These are phyloP conservation scores for Candida adriatica DNA, from an alignment of 805 yeast genomes.

Conservation along the genomic window DNA sequence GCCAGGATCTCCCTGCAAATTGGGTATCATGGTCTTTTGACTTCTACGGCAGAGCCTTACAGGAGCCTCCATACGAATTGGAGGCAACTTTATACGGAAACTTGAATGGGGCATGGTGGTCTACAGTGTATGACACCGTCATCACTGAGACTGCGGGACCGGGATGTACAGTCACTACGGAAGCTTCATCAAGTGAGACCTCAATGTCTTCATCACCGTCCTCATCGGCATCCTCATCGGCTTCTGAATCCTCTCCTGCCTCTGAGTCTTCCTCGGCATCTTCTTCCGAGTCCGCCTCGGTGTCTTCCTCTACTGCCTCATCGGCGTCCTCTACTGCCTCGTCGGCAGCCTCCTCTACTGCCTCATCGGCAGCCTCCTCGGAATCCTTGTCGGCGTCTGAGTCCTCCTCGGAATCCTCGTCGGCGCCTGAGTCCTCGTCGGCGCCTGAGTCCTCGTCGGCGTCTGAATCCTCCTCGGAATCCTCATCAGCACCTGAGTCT, in stretches of 20 bases:
- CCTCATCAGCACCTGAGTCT: not conserved
- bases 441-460: not conserved
- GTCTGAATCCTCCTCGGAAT: not conserved
- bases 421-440: not conserved
- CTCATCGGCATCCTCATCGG: too few relatives aligned
- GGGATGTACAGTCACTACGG: not conserved
- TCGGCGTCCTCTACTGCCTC: not conserved
- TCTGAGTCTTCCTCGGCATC: too few relatives aligned
- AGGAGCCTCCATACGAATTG: conserved; percentile 1
- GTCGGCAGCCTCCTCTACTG: conserved; percentile 1
- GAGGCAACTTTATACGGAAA: conserved; percentile 1
- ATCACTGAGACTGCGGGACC: conserved; percentile 1
- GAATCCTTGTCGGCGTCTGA: not conserved
- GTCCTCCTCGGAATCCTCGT: conserved; percentile 1
- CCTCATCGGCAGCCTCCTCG: conserved; percentile 1
- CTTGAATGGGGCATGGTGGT: not conserved
- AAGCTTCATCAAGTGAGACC: too few relatives aligned
- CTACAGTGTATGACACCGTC: not conserved
- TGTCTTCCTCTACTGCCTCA: conserved; percentile 1
- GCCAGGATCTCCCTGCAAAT: conserved; percentile 1
- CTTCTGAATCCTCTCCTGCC: too few relatives aligned
- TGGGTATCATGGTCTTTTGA: conserved; percentile 3
- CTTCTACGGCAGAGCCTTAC: not conserved
- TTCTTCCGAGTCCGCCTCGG: too few relatives aligned
- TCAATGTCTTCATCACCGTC: too few relatives aligned